Evolutionary conservation across 2,329 filamentous ascomycete genomes (phyloP).

Genomic region (Fusarium sp.): DNA sequence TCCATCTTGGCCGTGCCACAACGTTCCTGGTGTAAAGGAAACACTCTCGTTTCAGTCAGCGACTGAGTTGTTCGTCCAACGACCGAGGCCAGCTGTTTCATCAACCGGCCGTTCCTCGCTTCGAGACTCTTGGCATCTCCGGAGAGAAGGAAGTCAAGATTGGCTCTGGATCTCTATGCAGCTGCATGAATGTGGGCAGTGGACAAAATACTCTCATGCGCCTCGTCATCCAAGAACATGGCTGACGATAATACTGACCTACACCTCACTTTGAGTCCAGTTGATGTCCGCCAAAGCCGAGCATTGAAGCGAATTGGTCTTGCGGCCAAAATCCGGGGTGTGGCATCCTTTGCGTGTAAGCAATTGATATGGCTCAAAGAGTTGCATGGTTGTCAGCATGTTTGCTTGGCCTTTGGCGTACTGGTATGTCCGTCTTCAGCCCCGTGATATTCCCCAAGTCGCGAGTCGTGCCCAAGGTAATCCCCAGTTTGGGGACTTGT

Average conservation of each 20-base stretch:
- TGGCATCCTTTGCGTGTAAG: constrained; percentile 17
- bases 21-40: constrained; percentile 2
- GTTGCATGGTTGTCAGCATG: background rate
- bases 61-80: constrained; percentile 14
- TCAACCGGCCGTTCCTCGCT: constrained; percentile 33
- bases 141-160: constrained; percentile 33
- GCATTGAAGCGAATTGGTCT: constrained; percentile 12
- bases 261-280: background rate
- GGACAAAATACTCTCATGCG: background rate
- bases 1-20: constrained; percentile 3
- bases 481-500: background rate
- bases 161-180: constrained; percentile 4
- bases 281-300: constrained; percentile 1
- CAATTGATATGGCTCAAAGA: constrained; percentile 5
- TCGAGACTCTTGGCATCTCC: constrained; percentile 34
- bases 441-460: constrained; percentile 16
- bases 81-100: constrained; percentile 32
- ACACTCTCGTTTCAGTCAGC: constrained; percentile 5
- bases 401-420: background rate
- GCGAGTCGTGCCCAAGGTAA: constrained; percentile 5
- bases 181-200: constrained; percentile 1
- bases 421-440: constrained; percentile 1
- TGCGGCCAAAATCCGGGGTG: constrained; percentile 40
- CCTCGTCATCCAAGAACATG: background rate
- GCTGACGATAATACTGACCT: background rate